Percentiles rank a stretch among this genome's conserved stretches.
phyloP scores from a whole-genome alignment of 2,329 filamentous ascomycete genomes.

The Pyrenophora teres region DNA sequence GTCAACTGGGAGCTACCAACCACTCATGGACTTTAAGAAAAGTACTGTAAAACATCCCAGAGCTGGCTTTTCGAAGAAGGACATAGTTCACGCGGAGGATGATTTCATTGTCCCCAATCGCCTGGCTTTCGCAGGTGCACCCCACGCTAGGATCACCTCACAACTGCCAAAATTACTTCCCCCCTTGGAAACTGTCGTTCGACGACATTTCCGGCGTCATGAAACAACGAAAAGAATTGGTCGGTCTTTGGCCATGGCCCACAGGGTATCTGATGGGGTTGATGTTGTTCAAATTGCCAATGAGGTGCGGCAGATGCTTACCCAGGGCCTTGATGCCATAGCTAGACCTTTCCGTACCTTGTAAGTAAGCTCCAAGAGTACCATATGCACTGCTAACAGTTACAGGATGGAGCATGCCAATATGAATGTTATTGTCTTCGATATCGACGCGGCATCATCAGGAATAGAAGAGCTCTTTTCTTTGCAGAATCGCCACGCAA shows the following conservation, averaged over 20 bases:
- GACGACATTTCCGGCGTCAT: constrained; percentile 12
- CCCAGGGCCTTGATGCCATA: constrained; percentile 1
- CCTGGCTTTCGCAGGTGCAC: constrained; percentile 12
- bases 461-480: constrained; percentile 26
- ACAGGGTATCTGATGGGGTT: neutral
- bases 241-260: neutral
- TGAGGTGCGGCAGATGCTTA: constrained; percentile 21
- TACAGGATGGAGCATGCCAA: constrained; percentile 30
- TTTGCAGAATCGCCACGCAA: neutral
- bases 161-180: constrained; percentile 9
- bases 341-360: constrained; percentile 25
- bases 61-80: neutral
- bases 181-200: neutral
- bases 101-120: constrained; percentile 40
- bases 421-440: constrained; percentile 23
- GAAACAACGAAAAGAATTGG: constrained; percentile 7
- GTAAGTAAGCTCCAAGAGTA: constrained; percentile 21
- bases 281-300: constrained; percentile 21
- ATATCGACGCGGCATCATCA: constrained; percentile 39
- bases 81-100: constrained; percentile 21
- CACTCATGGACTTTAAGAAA: constrained; percentile 28
- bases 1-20: neutral
- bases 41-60: constrained; percentile 12
- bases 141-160: constrained; percentile 12
- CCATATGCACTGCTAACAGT: constrained; percentile 5